Base-by-base conservation (phyloP, 352 stramenopile species). In the Pythium dissotocum region DNA sequence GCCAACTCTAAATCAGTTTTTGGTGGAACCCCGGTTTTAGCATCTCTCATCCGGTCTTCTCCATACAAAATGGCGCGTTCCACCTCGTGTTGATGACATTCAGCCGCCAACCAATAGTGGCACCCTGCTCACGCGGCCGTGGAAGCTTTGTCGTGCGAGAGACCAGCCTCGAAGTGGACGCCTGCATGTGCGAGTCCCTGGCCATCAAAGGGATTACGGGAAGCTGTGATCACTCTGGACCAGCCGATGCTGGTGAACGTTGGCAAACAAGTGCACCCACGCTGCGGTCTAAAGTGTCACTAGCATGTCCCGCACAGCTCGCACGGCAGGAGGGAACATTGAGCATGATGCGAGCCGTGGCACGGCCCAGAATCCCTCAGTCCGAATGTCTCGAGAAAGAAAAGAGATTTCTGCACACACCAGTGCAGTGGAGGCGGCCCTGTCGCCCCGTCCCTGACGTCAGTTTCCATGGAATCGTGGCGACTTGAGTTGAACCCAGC, bases 401-500 rank as follows among this genome's bases (percentile, higher is more conserved):
- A 53, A 21, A 53, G 46, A 51, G 44, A 28, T 51, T 51, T 53
- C 14, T 30, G 28, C 28, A 30, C 28, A 30, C 28, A 30, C 28
- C 28, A 30, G 28, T 5, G 28, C 8, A 12, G 46, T 53, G 33
- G 46, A 53, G 13, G n/a, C n/a, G 13, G n/a, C n/a, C 46, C 46
- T 32, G n/a, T 28, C 18, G 46, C 46, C 46, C 46, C 46, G 46
- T 53, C 21, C 46, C 46, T 53, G 46, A 53, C 46, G 46, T 53
- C 46, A 53, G 18, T 2, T 53, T 53, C 46, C 7, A 53, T 53
- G 46, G 46, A 53, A 53, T 10, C n/a, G 21, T 53, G 46, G 46
- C 46, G 46, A 53, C 46, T 53, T 53, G 46, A 53, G 46, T 53
- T 53, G 46, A 53, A 53, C 46, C 46, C 46, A 53, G 46, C 46